Conservation (phyloP, 2,329 filamentous ascomycete species). For the Geoglossum cookeanum region DNA sequence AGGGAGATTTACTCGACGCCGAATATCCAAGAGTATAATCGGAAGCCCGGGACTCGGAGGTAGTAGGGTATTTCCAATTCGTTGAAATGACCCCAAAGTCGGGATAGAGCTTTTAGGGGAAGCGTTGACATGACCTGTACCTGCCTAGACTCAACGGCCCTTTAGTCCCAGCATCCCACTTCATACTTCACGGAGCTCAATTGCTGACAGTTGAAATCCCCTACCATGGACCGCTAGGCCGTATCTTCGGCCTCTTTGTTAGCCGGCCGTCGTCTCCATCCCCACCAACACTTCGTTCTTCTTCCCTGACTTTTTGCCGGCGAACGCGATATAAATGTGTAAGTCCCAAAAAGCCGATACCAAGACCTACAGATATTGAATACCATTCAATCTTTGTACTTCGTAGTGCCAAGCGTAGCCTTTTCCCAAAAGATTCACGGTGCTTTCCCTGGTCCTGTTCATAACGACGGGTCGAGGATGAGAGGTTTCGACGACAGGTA, state of each 20-base stretch:
- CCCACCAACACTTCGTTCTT: slow-evolving; percentile 20
- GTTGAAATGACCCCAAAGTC: slow-evolving; percentile 82
- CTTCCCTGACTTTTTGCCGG: slow-evolving; percentile 24
- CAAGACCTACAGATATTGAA: slow-evolving; percentile 71
- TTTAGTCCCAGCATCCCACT: neutral
- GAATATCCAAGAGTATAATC: slow-evolving; percentile 76
- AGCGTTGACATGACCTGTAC: slow-evolving; percentile 87
- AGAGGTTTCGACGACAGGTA: slow-evolving; percentile 8
- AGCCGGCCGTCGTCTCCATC: slow-evolving; percentile 23
- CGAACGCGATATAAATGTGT: slow-evolving; percentile 69
- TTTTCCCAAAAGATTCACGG: slow-evolving; percentile 33
- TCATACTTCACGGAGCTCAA: slow-evolving; percentile 5
- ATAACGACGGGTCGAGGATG: slow-evolving; percentile 23
- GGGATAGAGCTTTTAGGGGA: slow-evolving; percentile 74
- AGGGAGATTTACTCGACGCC: slow-evolving; percentile 45
- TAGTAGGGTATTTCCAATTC: slow-evolving; percentile 77
- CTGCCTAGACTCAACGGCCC: slow-evolving; percentile 33
- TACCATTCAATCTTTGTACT: slow-evolving; percentile 67
- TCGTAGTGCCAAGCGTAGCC: slow-evolving; percentile 37
- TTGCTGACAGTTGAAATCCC: slow-evolving; percentile 6
- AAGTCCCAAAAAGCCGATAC: slow-evolving; percentile 65
- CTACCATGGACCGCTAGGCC: slow-evolving; percentile 70
- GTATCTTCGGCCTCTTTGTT: slow-evolving; percentile 40
- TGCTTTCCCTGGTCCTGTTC: slow-evolving; percentile 8
- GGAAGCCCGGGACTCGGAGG: slow-evolving; percentile 74